Evolutionary conservation across 257 asterid species (phyloP), one percentile per base, ranked within the genome.

Genomic region (Penstemon davidsonii): DNA sequence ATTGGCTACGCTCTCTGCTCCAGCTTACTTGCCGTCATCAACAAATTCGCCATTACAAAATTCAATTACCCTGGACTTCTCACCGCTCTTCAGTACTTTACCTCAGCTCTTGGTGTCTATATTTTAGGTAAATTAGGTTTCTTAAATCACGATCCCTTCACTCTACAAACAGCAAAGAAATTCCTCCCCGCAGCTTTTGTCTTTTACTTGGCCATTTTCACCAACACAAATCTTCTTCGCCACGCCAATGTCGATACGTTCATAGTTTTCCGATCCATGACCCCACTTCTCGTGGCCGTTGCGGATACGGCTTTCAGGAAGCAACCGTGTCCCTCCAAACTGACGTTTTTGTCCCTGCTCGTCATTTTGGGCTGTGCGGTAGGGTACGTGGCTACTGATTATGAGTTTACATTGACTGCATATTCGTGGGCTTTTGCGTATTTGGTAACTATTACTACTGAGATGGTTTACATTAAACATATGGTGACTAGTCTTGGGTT

Each of bases 221-320:
- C 99, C 0, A 94, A 94, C 66, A 94, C 99, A 4, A 94, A 94
- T 58, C 88, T 94, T 51, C 82, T 94, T 19, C 90, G 97, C 59
- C 99, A 94, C 40, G 99, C 99, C 73, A 94, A 94, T 77, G 99
- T 94, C 47, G 99, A 94, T 57, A 94, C 96, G 0, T 94, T 94
- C 51, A 94, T 94, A 12, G 96, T 91, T 56, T 94, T 94, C 76
- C 76, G 99, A 74, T 94, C 96, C 0, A 50, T 89, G 39, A 88
- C 96, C 0, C 97, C 99, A 3, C 84, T 91, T 3, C 84, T 94
- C 50, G 99, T 94, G 54, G 97, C 99, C 4, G 6, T 94, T 18
- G 97, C 99, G 11, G 99, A 94, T 82, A 86, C 96, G 1, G 71
- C 84, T 4, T 91, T 91, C 44, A 79, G 99, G 74, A 87, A 78